A percentile compares a stretch with the other conserved stretches of the same genome.
These are phyloP conservation scores for Populus hybrid DNA, from an alignment of 441 rosid species.

Conservation along the genomic window DNA sequence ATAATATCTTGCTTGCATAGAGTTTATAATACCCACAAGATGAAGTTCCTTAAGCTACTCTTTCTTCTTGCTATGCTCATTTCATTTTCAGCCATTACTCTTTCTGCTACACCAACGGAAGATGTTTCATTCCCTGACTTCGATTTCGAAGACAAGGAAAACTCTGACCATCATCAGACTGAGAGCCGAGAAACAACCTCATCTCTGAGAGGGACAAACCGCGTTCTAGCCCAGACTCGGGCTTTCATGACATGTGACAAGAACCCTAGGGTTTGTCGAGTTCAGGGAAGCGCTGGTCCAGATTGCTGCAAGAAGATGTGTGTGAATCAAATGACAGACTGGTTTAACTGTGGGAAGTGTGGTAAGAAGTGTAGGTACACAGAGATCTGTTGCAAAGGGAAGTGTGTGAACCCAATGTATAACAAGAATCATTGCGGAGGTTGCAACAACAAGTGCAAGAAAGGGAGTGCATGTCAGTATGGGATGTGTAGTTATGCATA, in stretches of 20 bases:
- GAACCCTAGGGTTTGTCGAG: conserved; percentile 19
- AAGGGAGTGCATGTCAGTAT: conserved; percentile 19
- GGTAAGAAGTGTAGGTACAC: conserved; percentile 32
- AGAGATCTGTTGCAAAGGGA: conserved; percentile 30
- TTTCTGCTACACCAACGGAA: background rate
- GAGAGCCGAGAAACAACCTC: background rate
- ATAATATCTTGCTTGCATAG: background rate
- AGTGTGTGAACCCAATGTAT: conserved; percentile 24
- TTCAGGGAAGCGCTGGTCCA: conserved; percentile 23
- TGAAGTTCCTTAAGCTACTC: background rate
- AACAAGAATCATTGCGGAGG: conserved; percentile 25
- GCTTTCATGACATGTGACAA: conserved; percentile 15
- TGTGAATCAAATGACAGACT: conserved; percentile 23
- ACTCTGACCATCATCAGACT: background rate
- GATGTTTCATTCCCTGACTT: background rate
- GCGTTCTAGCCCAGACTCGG: background rate
- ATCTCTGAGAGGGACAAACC: background rate
- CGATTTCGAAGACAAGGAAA: background rate
- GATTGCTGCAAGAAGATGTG: conserved; percentile 37
- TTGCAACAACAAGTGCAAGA: conserved; percentile 27
- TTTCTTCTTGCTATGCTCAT: background rate
- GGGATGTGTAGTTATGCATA: conserved; percentile 21
- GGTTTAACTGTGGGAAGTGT: conserved; percentile 32
- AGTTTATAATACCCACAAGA: background rate
- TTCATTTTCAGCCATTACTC: background rate